phyloP scores from a whole-genome alignment of 164 flowering plant genomes.

The Aristolochia contorta region DNA sequence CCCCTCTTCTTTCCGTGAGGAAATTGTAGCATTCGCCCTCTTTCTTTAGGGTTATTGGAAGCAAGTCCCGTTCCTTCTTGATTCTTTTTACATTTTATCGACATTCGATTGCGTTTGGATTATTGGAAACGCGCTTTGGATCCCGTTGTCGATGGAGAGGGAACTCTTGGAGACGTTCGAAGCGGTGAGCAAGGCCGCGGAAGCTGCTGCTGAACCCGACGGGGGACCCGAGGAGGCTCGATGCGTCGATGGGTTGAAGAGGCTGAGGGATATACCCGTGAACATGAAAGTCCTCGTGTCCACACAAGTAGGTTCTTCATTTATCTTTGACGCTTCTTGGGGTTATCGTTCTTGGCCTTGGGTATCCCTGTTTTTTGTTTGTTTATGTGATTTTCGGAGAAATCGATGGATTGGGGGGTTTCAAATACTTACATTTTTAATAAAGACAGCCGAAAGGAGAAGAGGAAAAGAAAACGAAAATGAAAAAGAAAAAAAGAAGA shows the following conservation, averaged over 20 bases:
- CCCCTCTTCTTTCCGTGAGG: too few relatives aligned
- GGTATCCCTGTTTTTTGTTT: background rate
- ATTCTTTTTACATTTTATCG: too few relatives aligned
- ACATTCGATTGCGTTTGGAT: too few relatives aligned
- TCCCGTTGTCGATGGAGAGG: constrained; percentile 38
- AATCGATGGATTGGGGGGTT: background rate
- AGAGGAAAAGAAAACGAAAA: too few relatives aligned
- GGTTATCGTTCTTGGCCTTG: background rate
- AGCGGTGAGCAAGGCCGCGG: constrained; percentile 75
- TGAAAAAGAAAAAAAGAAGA: too few relatives aligned
- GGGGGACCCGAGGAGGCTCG: constrained; percentile 55
- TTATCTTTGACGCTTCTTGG: background rate
- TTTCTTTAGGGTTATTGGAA: too few relatives aligned
- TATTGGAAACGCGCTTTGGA: too few relatives aligned
- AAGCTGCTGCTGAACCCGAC: constrained; percentile 33
- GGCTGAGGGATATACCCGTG: constrained; percentile 57
- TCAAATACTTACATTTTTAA: background rate
- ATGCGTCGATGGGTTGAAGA: constrained; percentile 57
- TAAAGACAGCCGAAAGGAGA: background rate
- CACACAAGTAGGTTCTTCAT: constrained; percentile 43
- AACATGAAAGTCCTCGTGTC: constrained; percentile 58
- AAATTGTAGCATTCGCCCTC: too few relatives aligned
- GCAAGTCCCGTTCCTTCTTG: too few relatives aligned
- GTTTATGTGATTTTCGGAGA: background rate
- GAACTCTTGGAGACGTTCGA: constrained; percentile 74